Conservation (phyloP, 2,329 filamentous ascomycete species). For the Blastomyces silverae region DNA sequence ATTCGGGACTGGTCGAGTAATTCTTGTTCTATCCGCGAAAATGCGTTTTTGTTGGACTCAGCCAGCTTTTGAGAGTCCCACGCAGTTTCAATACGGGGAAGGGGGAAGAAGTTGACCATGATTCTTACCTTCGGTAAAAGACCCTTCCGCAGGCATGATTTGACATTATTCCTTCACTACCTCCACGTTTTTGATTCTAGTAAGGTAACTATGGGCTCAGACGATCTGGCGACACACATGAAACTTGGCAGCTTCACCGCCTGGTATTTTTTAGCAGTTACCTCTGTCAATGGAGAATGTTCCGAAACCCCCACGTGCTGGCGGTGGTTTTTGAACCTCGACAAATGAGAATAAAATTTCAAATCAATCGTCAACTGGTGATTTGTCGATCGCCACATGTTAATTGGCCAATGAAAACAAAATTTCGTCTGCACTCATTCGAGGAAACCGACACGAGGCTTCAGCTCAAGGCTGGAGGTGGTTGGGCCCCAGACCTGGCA, state of each 20-base stretch:
- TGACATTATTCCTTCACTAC: neutral
- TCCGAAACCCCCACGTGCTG: neutral
- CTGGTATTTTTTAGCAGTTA: neutral
- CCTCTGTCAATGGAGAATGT: neutral
- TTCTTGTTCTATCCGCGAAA: neutral
- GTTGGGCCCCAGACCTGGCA: neutral
- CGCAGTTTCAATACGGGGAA: neutral
- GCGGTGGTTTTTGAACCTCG: neutral
- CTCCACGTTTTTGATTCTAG: conserved; percentile 7
- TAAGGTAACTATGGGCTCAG: neutral
- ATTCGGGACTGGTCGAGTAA: neutral
- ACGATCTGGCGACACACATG: conserved; percentile 3
- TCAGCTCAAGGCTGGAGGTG: neutral
- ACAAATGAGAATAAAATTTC: neutral
- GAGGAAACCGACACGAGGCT: neutral
- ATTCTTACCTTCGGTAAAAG: neutral
- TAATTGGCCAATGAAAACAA: neutral
- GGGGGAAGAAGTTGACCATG: neutral
- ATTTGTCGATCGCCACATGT: neutral
- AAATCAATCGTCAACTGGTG: neutral
- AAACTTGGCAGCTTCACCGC: conserved; percentile 4
- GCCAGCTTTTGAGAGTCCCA: neutral
- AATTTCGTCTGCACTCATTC: neutral
- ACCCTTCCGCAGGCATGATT: too few species aligned
- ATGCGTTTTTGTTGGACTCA: neutral